Percentiles rank a stretch among this genome's conserved stretches.
Conservation (phyloP, 2,329 filamentous ascomycete species). For the Fusarium sp. region DNA sequence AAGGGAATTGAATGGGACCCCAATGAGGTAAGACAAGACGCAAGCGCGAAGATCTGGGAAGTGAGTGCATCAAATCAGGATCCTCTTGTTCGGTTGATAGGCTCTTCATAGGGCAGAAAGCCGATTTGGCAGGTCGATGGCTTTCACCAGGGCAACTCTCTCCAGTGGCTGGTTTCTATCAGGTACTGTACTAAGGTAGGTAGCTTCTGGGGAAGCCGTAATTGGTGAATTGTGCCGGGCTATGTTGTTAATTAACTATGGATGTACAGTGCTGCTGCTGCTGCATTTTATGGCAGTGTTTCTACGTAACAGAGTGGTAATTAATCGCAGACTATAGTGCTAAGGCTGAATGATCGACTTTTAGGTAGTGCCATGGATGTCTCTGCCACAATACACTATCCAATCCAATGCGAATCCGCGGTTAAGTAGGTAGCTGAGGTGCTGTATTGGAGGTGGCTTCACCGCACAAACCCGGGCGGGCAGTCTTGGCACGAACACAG, state of each 20-base stretch:
- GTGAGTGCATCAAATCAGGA: constrained; percentile 28
- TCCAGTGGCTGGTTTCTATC: constrained; percentile 1
- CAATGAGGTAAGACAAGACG: constrained; percentile 45
- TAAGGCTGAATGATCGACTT: constrained; percentile 27
- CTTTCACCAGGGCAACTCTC: constrained; percentile 13
- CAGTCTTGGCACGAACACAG: background rate
- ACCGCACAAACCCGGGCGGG: background rate
- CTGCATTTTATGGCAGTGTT: constrained; percentile 3
- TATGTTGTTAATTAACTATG: background rate
- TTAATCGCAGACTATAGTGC: constrained; percentile 7
- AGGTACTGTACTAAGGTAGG: too few species aligned
- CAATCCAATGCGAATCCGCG: constrained; percentile 11
- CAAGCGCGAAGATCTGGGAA: constrained; percentile 35
- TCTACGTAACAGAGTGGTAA: constrained; percentile 6
- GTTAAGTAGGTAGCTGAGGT: background rate
- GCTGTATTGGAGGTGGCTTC: constrained; percentile 8
- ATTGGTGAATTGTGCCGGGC: background rate
- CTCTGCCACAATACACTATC: constrained; percentile 7
- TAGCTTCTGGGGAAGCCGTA: background rate
- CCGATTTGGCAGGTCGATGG: constrained; percentile 19
- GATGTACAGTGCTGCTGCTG: background rate
- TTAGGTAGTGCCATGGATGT: background rate
- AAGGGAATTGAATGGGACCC: constrained; percentile 16
- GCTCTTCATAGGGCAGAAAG: constrained; percentile 33
- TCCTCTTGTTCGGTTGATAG: background rate